phyloP scores from a whole-genome alignment of 495 filamentous ascomycete genomes.

The Lasiosphaeria hispida region DNA sequence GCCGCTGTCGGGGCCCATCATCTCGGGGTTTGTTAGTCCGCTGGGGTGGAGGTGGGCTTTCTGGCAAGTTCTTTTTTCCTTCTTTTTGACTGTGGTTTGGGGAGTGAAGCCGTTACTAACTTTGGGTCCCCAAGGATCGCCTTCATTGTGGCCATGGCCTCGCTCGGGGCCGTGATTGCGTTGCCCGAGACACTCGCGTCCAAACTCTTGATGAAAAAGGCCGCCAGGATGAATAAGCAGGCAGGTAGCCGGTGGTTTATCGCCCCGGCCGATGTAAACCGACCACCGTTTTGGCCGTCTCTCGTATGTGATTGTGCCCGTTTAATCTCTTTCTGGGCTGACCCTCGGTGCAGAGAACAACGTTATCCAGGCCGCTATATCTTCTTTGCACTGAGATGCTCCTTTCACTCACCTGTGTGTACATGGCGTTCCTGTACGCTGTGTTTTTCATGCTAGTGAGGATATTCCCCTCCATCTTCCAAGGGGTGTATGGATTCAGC shows the following conservation, averaged over 20 bases:
- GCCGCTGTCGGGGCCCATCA: constrained; percentile 48
- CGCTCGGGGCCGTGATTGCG: constrained; percentile 27
- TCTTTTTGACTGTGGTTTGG: background rate
- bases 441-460: constrained; percentile 68
- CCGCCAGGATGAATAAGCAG: constrained; percentile 46
- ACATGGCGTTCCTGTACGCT: constrained; percentile 61
- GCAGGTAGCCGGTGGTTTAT: constrained; percentile 15
- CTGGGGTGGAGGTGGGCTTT: constrained; percentile 54
- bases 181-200: constrained; percentile 53
- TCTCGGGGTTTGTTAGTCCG: constrained; percentile 38
- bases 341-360: constrained; percentile 19
- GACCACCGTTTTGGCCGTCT: constrained; percentile 17
- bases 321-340: background rate
- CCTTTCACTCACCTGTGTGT: constrained; percentile 60
- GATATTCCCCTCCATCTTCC: constrained; percentile 58
- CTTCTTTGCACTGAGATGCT: constrained; percentile 61
- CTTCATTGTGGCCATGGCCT: constrained; percentile 44
- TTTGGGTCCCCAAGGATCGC: constrained; percentile 26
- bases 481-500: constrained; percentile 41
- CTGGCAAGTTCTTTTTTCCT: constrained; percentile 37
- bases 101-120: background rate
- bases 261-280: constrained; percentile 19
- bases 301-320: constrained; percentile 18
- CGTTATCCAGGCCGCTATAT: constrained; percentile 45
- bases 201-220: constrained; percentile 46